Base-by-base conservation (phyloP, 75 land plant species). In the Sequoiadendron giganteum region DNA sequence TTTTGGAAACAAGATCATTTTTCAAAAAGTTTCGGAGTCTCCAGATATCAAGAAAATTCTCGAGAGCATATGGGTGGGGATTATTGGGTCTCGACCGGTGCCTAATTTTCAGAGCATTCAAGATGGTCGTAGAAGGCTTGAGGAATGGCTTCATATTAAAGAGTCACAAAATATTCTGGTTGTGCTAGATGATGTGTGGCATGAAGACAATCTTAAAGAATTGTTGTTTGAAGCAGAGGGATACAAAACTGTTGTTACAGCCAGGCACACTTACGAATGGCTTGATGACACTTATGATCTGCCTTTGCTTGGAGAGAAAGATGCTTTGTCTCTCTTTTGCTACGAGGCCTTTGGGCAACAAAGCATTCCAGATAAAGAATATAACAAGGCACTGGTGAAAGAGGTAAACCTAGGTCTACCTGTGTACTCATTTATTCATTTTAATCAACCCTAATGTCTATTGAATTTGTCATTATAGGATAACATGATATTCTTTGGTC, bases 241-340 rank as follows among this genome's bases (percentile, higher is more conserved):
- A 73, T 58, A 58, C 61, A 58, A 18, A 8, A 14, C 18, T 55
- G 18, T 55, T 55, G 18, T 55, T 55, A 55, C 10, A 10, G 58
- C 58, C 2, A 14, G 58, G 3, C 58, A 55, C 58, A 55, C 18
- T 55, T 14, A 3, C 18, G 15, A 1, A 55, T 55, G 58, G 58
- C 18, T 55, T 55, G 58, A 55, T 4, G 1, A 9, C 39, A 82
- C 68, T 39, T 89, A 91, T 85, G 91, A 91, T 39, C 25, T 92
- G 70, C 90, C 88, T 15, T 86, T 91, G 87, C 58, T 94, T 32
- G 89, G 80, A 39, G 95, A 91, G 85, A 86, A 88, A 56, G 95
- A 94, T 65, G 88, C 93, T 47, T 43, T 92, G 54, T 38, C 87
- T 5, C 83, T 94, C 15, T 92, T 94, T 58, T 32, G 36, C 77